Conservation (phyloP, 2,329 filamentous ascomycete genomes). For the Cytospora paraplurivora region DNA sequence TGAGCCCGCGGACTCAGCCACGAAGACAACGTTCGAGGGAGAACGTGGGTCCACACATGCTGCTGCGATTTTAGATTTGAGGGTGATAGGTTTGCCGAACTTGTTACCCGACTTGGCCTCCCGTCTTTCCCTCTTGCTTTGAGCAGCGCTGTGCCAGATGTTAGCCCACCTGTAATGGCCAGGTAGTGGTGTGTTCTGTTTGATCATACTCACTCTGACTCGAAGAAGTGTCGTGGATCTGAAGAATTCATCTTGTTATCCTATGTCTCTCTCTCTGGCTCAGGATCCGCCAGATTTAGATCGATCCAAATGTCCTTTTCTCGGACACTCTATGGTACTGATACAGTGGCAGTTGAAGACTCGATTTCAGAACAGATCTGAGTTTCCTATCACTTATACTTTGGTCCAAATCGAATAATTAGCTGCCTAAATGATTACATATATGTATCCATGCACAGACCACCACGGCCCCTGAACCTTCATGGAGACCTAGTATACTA, state of each 20-base stretch:
- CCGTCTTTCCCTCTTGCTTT: constrained; percentile 58
- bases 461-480: neutral
- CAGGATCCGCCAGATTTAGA: neutral
- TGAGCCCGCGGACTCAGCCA: constrained; percentile 85
- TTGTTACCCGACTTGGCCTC: constrained; percentile 73
- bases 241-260: constrained; percentile 65
- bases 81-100: constrained; percentile 75
- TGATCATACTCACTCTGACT: constrained; percentile 71
- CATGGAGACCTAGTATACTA: neutral
- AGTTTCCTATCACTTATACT: neutral
- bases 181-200: constrained; percentile 16
- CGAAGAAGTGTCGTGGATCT: constrained; percentile 84
- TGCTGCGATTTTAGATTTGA: constrained; percentile 86
- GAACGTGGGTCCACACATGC: constrained; percentile 68
- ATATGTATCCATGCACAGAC: neutral
- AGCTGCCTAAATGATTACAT: neutral
- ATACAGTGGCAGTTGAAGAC: neutral
- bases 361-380: no score
- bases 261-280: neutral
- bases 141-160: constrained; percentile 47
- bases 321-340: neutral
- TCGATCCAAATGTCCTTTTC: no score
- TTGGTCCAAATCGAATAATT: neutral
- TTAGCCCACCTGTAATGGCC: neutral
- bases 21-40: constrained; percentile 62